Conservation (phyloP, 2,329 filamentous ascomycete genomes). For the Exutisphaerella laricina region DNA sequence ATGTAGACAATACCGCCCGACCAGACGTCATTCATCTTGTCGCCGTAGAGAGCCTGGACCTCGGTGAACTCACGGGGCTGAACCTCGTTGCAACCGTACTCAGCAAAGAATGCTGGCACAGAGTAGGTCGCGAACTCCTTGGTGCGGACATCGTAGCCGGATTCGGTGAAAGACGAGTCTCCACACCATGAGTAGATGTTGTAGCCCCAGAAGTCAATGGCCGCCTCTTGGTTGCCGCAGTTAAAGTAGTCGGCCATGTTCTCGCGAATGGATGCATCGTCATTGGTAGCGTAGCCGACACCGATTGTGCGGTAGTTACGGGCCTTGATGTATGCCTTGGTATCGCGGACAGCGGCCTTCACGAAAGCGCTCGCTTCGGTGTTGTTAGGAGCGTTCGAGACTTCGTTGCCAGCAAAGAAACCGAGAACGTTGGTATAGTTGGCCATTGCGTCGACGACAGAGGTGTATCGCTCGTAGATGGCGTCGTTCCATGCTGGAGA, state of each 20-base stretch:
- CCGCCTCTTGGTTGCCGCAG: constrained; percentile 61
- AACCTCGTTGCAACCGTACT: constrained; percentile 88
- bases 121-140: constrained; percentile 84
- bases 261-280: constrained; percentile 75
- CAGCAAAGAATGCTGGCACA: constrained; percentile 95
- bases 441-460: constrained; percentile 73
- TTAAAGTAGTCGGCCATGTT: constrained; percentile 91
- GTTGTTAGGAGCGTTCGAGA: constrained; percentile 83
- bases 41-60: constrained; percentile 71
- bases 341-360: constrained; percentile 95
- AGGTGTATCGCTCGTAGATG: constrained; percentile 74
- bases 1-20: constrained; percentile 98
- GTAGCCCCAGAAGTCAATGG: constrained; percentile 99
- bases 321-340: constrained; percentile 84
- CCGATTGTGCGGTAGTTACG: constrained; percentile 73
- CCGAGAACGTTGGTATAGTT: constrained; percentile 88
- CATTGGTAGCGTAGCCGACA: constrained; percentile 94
- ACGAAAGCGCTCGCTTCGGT: constrained; percentile 87
- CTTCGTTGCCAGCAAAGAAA: constrained; percentile 98
- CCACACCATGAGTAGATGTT: constrained; percentile 99
- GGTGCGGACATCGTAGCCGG: constrained; percentile 77
- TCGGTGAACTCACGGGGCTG: constrained; percentile 76
- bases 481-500: constrained; percentile 70
- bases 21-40: constrained; percentile 79
- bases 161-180: constrained; percentile 66